Base-by-base conservation (phyloP, 768 basidiomycete genomes). In the Macrolepiota fuliginosa region DNA sequence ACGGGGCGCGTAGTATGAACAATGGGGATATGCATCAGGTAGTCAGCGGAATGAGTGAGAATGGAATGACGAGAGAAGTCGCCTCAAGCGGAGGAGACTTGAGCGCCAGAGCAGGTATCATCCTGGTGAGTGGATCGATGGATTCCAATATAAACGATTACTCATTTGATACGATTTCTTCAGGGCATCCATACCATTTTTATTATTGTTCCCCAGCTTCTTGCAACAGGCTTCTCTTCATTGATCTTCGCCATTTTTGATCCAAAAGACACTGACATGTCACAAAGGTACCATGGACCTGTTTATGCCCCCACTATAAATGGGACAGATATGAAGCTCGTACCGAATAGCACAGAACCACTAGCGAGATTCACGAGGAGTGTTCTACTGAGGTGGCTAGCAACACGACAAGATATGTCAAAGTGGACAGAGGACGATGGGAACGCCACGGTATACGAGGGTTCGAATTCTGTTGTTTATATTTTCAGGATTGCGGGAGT, bases 151-250 rank as follows among this genome's bases (percentile, higher is more conserved):
- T 39, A 58, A 56, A 9, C 58, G 42, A 50, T 15, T 15, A 15
- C 22, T 52, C 36, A 35, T 58, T 56, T 25, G 22, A 35, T 49
- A 32, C 25, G 24, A 46, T 5, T 39, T 29, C 4, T 49, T 32
- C 63, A 94, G 92, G 95, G 96, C 42, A 96, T 98, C 56, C 95
- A 98, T 74, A 98, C 97, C 68, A 84, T 97, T 62, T 96, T 91
- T 73, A 79, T 98, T 64, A 96, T 98, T 61, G 76, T 97, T 6
- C 96, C 96, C 0, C 96, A 98, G 69, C 96, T 98, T 74, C 80
- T 98, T 40, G 90, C 96, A 32, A 96, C 92, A 0, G 94, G 88
- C 24, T 72, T 98, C 4, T 87, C 94, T 0, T 86, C 94, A 10
- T 76, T 96, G 63, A 82, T 98, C 50, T 97, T 98, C 68, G 91